phyloP scores from a whole-genome alignment of 2,329 filamentous ascomycete species.

The Magnaporthales sp. region DNA sequence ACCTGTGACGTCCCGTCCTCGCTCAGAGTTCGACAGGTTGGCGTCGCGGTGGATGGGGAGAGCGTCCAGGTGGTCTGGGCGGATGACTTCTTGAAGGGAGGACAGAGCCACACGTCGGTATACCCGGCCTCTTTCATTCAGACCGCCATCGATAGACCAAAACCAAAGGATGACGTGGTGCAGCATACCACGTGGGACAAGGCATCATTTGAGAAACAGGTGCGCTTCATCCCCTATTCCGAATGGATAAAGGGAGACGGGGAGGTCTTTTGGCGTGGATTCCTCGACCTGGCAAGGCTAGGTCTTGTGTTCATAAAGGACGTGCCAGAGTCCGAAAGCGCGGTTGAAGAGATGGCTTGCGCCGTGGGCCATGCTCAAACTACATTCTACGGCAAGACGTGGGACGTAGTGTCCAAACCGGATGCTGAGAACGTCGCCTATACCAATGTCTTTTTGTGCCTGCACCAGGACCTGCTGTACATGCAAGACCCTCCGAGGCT shows the following conservation, averaged over 20 bases:
- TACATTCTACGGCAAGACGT: constrained; percentile 86
- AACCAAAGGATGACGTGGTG: neutral
- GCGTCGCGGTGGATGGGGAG: constrained; percentile 3
- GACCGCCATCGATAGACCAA: constrained; percentile 16
- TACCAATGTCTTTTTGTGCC: constrained; percentile 69
- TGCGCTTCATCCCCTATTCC: constrained; percentile 50
- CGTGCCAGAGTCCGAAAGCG: constrained; percentile 59
- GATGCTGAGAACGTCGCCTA: constrained; percentile 88
- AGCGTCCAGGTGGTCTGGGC: constrained; percentile 6
- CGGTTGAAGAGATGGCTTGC: constrained; percentile 59
- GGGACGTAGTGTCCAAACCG: constrained; percentile 78
- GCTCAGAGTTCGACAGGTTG: constrained; percentile 5
- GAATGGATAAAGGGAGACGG: constrained; percentile 57
- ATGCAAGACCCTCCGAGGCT: constrained; percentile 69
- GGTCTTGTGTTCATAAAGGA: constrained; percentile 71
- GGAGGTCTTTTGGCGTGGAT: constrained; percentile 46
- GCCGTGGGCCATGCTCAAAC: constrained; percentile 72
- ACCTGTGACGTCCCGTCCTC: constrained; percentile 50
- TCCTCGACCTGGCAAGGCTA: constrained; percentile 53
- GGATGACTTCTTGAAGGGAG: constrained; percentile 1
- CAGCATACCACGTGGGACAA: constrained; percentile 30
- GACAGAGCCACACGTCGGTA: constrained; percentile 7
- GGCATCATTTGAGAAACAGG: constrained; percentile 24
- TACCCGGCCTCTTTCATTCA: constrained; percentile 8
- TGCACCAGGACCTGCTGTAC: constrained; percentile 93